Conservation (phyloP, 2,329 filamentous ascomycete species). For the Tolypocladium paradoxum region DNA sequence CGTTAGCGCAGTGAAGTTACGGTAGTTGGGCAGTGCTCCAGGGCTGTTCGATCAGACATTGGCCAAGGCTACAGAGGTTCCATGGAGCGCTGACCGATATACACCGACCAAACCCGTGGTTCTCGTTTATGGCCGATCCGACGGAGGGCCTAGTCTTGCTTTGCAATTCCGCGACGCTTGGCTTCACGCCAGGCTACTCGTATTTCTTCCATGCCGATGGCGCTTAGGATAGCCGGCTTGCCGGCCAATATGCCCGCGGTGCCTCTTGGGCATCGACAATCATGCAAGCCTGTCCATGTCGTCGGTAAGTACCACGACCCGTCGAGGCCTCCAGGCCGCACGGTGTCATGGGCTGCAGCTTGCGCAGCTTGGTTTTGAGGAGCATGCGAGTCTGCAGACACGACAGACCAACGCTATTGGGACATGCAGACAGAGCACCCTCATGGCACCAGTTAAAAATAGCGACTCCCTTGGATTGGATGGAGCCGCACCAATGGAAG, state of each 20-base stretch:
- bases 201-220: not conserved
- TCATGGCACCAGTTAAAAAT: not conserved
- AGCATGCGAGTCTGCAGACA: not conserved
- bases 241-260: not conserved
- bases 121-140: not conserved
- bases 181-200: not conserved
- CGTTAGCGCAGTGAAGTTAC: too few species aligned
- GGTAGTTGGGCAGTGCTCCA: not conserved
- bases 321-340: not conserved
- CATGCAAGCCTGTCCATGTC: not conserved
- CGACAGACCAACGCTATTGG: not conserved
- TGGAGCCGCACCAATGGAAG: not conserved
- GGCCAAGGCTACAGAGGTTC: not conserved
- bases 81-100: not conserved
- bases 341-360: not conserved
- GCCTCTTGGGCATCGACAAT: not conserved
- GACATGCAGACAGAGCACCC: not conserved
- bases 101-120: not conserved
- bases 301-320: not conserved
- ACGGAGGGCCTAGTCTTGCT: too few species aligned
- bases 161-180: too few species aligned
- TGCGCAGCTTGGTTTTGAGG: not conserved
- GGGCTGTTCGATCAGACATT: not conserved
- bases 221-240: not conserved
- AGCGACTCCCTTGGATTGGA: not conserved